phyloP scores from a whole-genome alignment of 2,329 filamentous ascomycete genomes.

The Hypoxylon rubiginosum region DNA sequence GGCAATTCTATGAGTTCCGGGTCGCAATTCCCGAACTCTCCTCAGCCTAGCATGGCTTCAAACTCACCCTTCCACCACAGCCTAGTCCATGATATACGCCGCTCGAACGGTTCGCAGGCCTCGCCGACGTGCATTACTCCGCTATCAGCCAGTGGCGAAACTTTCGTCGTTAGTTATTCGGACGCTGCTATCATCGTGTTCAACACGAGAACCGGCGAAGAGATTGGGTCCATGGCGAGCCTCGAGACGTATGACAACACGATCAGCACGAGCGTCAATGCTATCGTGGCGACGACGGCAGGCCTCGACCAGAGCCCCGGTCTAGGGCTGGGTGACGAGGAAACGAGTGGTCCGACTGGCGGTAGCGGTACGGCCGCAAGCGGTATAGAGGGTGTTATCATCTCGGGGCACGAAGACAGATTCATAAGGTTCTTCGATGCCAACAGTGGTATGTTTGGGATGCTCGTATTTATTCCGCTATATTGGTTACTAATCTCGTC shows the following conservation, averaged over 20 bases:
- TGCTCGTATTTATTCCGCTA: background rate
- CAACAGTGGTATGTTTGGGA: constrained; percentile 85
- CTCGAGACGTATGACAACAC: constrained; percentile 94
- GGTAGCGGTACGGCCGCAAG: constrained; percentile 76
- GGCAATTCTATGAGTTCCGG: constrained; percentile 96
- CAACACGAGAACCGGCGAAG: constrained; percentile 91
- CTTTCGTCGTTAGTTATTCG: constrained; percentile 92
- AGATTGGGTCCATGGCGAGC: constrained; percentile 92
- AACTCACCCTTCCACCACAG: constrained; percentile 89
- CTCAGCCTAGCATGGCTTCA: constrained; percentile 88
- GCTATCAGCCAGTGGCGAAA: constrained; percentile 83
- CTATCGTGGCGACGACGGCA: constrained; percentile 87
- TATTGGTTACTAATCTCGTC: constrained; percentile 8
- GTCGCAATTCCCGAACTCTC: constrained; percentile 89
- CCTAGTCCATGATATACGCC: constrained; percentile 86
- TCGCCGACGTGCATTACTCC: constrained; percentile 95
- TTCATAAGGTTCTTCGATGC: constrained; percentile 98
- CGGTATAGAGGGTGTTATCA: constrained; percentile 91
- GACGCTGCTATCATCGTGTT: constrained; percentile 93
- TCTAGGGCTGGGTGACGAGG: constrained; percentile 76
- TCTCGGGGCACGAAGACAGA: constrained; percentile 95
- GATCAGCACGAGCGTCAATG: constrained; percentile 83
- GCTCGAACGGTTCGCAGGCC: constrained; percentile 73
- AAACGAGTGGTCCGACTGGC: constrained; percentile 82
- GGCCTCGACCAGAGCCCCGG: constrained; percentile 80